Base-by-base conservation (phyloP, 768 basidiomycete species). In the Cyclocybe cylindracea region DNA sequence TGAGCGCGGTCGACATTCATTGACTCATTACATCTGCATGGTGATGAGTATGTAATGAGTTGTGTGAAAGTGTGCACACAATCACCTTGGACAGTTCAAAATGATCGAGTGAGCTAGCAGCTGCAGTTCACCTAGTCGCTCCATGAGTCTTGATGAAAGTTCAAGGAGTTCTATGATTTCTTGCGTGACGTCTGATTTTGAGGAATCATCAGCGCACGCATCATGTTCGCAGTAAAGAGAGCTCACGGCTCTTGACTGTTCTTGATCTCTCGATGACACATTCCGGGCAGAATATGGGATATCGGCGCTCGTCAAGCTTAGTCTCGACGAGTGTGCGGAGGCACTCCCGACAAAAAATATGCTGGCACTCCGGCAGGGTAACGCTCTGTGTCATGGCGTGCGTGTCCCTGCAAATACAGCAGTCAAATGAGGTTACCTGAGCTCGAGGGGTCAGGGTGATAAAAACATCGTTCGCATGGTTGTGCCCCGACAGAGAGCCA, bases 211-310 rank as follows among this genome's bases (percentile, higher is more conserved):
- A 48, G 36, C 2, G 44, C 44, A 29, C 16, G 14, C 14, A 44
- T 32, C 14, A 33, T 45, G 19, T 9, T n/a, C 18, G 37, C 14
- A 41, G 29, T 10, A 33, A 48, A 29, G 35, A 19, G 14, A n/a
- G 55, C 57, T 46, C 39, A 65, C 60, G 43, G 41, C 47, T 43
- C 53, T 54, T 62, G 74, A 75, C 67, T 40, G 66, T 64, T n/a
- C 69, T 68, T 10, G 58, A 46, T 13, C 62, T 59, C 31, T 66
- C 61, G 11, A 70, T 62, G 10, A 70, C 65, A 53, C 87, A 89
- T 32, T 76, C 58, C 1, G 86, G 87, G 63, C 86, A 88, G 10
- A 78, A 60, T 31, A 88, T 78, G 4, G 86, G 86, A 43, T 77
- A 86, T 8, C 74, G 75, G 46, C 74, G 75, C 35, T 83, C 80